A percentile compares a stretch with the other conserved stretches of the same genome.
phyloP scores from a whole-genome alignment of 257 asterid genomes.

The Solanum lignicaule region DNA sequence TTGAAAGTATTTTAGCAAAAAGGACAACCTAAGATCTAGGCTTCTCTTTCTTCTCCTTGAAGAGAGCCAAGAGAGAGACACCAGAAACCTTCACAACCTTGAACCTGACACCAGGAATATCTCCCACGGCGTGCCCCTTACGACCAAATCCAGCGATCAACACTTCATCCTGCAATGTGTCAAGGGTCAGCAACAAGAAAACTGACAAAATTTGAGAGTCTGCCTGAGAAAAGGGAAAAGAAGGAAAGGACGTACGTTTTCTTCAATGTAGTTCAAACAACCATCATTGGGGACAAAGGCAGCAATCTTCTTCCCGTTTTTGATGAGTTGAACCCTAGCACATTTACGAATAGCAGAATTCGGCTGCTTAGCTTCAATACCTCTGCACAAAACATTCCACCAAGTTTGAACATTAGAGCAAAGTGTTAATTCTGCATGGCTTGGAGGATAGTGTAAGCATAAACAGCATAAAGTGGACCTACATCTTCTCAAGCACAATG shows the following conservation, averaged over 20 bases:
- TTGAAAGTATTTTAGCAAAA: not conserved
- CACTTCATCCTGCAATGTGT: constrained; percentile 52
- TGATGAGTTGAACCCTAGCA: constrained; percentile 77
- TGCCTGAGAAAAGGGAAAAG: not conserved
- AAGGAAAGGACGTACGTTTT: constrained; percentile 32
- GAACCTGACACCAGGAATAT: constrained; percentile 78
- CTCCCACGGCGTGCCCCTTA: constrained; percentile 84
- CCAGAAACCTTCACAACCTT: constrained; percentile 88
- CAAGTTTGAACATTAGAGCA: not conserved
- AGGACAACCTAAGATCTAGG: constrained; percentile 43
- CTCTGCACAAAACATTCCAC: constrained; percentile 22
- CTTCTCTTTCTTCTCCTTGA: constrained; percentile 69
- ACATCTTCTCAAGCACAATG: constrained; percentile 77
- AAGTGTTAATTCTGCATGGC: not conserved
- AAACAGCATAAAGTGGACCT: not conserved
- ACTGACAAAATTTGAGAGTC: not conserved
- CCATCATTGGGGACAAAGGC: constrained; percentile 84
- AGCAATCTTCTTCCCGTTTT: constrained; percentile 77
- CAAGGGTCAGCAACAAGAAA: not conserved
- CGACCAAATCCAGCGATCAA: constrained; percentile 91
- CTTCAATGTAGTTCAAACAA: constrained; percentile 69
- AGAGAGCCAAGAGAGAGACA: constrained; percentile 63
- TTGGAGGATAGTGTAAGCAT: not conserved
- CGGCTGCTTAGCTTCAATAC: constrained; percentile 82
- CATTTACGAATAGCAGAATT: constrained; percentile 79